Evolutionary conservation across 805 yeast species (phyloP), one percentile per base, ranked within the genome.

Genomic region (Millerozyma acaciae): DNA sequence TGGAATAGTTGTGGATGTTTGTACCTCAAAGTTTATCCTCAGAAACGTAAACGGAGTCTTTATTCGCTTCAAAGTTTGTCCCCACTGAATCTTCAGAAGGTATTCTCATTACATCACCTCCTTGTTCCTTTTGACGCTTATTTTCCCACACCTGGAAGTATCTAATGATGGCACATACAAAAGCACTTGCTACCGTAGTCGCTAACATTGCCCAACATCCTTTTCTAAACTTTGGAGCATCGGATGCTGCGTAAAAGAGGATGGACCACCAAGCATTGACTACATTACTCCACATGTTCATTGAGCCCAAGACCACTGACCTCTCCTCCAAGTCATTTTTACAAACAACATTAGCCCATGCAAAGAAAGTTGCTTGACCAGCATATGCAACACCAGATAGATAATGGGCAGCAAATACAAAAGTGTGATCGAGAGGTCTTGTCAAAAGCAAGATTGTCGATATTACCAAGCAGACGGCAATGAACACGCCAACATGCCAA

Each of bases 181-280:
- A 16, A 1, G 60, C 65, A 32, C 75, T 63, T 1, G 65, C 51
- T 2, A 66, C 39, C 1, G 74, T 60, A 1, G 83, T 76, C 3
- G 72, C 75, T 35, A 77, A 48, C 70, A 78, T 68, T 0, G 83
- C 80, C 42, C 67, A 74, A 35, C 76, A 68, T 12, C 82, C 83
- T 28, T 66, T 68, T 32, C 53, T 57, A 39, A 70, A 76, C 28
- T 58, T 52, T 2, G 82, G 82, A 1, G 66, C 80, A 26, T 67
- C 63, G 4, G 66, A 54, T 2, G 81, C 80, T 16, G 68, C 53
- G 42, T 63, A 78, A 45, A 78, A 75, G 3, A 77, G 30, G 12
- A 78, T 38, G 1, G 76, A 64, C 80, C 81, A 76, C 82, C 82
- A 77, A 2, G 81, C 79, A 48, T 76, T 77, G 6, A 76, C 76